Conservation (phyloP, 2,329 filamentous ascomycete species). For the Diaporthe vaccinii region DNA sequence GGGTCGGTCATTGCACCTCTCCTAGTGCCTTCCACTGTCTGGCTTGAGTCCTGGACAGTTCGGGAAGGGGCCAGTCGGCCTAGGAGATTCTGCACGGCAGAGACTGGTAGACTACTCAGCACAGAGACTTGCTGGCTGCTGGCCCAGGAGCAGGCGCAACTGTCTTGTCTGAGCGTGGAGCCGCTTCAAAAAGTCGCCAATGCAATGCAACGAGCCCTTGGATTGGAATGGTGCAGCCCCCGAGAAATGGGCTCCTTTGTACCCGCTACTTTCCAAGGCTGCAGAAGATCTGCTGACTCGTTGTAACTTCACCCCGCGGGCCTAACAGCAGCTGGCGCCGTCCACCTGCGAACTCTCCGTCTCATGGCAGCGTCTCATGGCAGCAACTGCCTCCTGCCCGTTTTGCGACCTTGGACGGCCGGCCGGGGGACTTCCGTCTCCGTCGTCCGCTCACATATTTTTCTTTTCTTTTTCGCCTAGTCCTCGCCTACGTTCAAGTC, state of each 20-base stretch:
- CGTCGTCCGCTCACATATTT: neutral
- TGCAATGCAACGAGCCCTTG: conserved; percentile 27
- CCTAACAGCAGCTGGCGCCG: conserved; percentile 2
- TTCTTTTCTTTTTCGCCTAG: too few species aligned
- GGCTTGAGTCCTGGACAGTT: conserved; percentile 13
- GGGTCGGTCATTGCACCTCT: conserved; percentile 26
- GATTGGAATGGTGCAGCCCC: conserved; percentile 23
- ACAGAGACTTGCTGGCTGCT: conserved; percentile 7
- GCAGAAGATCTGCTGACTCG: conserved; percentile 25
- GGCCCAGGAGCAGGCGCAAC: neutral
- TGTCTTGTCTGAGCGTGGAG: conserved; percentile 30
- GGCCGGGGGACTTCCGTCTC: neutral
- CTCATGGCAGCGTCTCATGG: neutral
- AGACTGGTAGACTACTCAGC: conserved; percentile 2
- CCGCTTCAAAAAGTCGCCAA: conserved; percentile 26
- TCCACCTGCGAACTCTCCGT: neutral
- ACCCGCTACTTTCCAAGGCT: conserved; percentile 30
- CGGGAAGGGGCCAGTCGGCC: conserved; percentile 1
- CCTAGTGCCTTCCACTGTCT: conserved; percentile 5
- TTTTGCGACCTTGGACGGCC: neutral
- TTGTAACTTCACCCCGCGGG: conserved; percentile 2
- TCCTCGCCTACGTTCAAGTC: neutral
- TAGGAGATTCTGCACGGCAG: too few species aligned
- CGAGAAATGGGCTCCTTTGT: neutral
- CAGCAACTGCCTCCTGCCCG: conserved; percentile 9